Evolutionary conservation across 202 grass and related monocot genomes (phyloP), one percentile per base, ranked within the genome.

Genomic region (Panicum hallii): DNA sequence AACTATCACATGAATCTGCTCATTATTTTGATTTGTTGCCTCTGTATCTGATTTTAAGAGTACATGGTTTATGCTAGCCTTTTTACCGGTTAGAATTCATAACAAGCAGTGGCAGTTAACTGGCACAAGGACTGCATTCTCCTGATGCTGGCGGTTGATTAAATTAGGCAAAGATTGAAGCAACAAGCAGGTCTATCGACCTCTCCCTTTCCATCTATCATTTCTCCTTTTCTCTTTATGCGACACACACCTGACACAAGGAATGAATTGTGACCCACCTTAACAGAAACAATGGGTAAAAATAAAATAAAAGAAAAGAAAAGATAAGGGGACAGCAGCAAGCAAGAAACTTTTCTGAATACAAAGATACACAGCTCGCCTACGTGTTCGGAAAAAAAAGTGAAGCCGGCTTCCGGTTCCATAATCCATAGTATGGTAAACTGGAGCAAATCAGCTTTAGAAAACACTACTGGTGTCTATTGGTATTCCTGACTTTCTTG

Each of bases 71-170:
- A 43, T 67, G 46, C 22, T 80, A 81, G 32, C 30, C 2, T 61
- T 80, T 44, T 53, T 17, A 80, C 58, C 44, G 22, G 11, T 46
- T 53, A 42, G 5, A 43, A 53, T 80, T 80, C 36, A 75, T 77
- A 44, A 13, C 63, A 36, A 19, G 30, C 54, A 75, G 52, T 89
- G 56, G 60, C 75, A 34, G 61, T 30, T 14, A 44, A 30, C 41
- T 75, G 62, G 76, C 64, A 32, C 43, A 67, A 53, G 48, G 70
- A 67, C 67, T 87, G 49, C 17, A 67, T 23, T 47, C 42, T 84
- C 52, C 68, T 80, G 53, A 77, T 82, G 82, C 40, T 50, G 60
- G 6, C 79, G 20, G 80, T 83, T 79, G 67, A 38, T 56, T 46
- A 30, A 62, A 82, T 77, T 63, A 76, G 22, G 54, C 9, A 70